Conservation (phyloP, 2,329 filamentous ascomycete species). For the Arthroderma sp. region DNA sequence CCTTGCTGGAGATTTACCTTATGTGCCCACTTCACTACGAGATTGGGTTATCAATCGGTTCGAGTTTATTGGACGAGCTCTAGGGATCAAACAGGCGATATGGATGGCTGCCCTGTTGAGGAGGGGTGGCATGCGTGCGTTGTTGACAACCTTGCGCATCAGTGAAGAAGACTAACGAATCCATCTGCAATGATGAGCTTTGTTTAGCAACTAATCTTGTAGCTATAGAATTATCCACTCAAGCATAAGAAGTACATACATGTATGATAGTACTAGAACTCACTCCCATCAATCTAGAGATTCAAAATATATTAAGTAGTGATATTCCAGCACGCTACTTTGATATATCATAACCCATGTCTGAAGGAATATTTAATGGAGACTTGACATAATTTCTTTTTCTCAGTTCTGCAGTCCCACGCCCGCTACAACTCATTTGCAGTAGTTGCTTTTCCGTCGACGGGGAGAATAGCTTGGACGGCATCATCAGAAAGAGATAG, state of each 20-base stretch:
- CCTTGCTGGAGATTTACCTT: conserved; percentile 25
- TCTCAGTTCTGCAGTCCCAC: not conserved
- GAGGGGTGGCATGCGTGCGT: not conserved
- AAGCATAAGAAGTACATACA: not conserved
- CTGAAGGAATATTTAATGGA: not conserved
- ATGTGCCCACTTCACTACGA: conserved; percentile 18
- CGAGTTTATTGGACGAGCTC: conserved; percentile 24
- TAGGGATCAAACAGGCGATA: conserved; percentile 30
- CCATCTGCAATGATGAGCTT: not conserved
- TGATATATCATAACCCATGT: not conserved
- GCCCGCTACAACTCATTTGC: not conserved
- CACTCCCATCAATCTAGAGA: not conserved
- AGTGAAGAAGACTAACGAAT: not conserved
- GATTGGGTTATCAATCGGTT: conserved; percentile 25
- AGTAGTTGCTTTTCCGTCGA: not conserved
- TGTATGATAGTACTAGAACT: not conserved
- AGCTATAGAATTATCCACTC: not conserved
- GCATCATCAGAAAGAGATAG: not conserved
- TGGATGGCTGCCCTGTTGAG: conserved; percentile 25
- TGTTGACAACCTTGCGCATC: not conserved
- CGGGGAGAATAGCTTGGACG: too few relatives aligned
- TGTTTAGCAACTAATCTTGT: not conserved
- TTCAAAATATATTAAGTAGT: too few relatives aligned
- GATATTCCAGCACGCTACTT: not conserved
- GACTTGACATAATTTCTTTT: not conserved